Conservation (phyloP, 2,329 filamentous ascomycete species). For the Alternaria sp. region DNA sequence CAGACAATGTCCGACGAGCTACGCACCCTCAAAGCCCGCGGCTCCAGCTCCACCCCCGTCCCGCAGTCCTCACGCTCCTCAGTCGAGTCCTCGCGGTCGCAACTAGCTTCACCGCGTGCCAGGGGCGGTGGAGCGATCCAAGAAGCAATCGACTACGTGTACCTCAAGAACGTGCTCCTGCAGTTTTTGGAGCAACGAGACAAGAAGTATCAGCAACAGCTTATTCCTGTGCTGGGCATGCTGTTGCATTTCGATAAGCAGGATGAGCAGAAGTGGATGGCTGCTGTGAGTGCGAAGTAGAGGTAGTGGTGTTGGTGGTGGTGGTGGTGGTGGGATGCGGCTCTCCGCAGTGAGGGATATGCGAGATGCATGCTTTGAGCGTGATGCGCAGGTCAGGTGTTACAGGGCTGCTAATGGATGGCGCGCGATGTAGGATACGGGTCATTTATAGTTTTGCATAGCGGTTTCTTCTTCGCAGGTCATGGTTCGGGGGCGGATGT, state of each 20-base stretch:
- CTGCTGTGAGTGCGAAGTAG: conserved; percentile 65
- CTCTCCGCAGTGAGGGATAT: conserved; percentile 18
- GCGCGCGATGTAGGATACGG: background rate
- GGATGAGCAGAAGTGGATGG: conserved; percentile 87
- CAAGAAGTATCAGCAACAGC: conserved; percentile 74
- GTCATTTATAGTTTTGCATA: conserved; percentile 4
- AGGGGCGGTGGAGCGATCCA: conserved; percentile 44
- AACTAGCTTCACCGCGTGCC: conserved; percentile 56
- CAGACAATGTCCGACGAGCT: conserved; percentile 64
- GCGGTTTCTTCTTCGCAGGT: conserved; percentile 9
- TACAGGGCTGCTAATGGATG: background rate
- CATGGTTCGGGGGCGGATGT: background rate
- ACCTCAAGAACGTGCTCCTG: conserved; percentile 80
- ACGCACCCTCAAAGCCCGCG: conserved; percentile 54
- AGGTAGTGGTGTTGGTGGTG: background rate
- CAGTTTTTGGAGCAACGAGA: conserved; percentile 85
- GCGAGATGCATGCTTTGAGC: conserved; percentile 5
- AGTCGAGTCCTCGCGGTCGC: conserved; percentile 59
- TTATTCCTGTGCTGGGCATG: conserved; percentile 79
- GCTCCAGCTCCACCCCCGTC: conserved; percentile 53
- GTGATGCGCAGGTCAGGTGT: conserved; percentile 5
- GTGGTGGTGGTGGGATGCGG: conserved; percentile 3
- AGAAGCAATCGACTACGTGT: conserved; percentile 64
- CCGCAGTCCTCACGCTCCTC: conserved; percentile 64
- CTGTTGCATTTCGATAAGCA: conserved; percentile 77